Evolutionary conservation across 164 flowering plant genomes (phyloP).

Genomic region (Protea cynaroides): DNA sequence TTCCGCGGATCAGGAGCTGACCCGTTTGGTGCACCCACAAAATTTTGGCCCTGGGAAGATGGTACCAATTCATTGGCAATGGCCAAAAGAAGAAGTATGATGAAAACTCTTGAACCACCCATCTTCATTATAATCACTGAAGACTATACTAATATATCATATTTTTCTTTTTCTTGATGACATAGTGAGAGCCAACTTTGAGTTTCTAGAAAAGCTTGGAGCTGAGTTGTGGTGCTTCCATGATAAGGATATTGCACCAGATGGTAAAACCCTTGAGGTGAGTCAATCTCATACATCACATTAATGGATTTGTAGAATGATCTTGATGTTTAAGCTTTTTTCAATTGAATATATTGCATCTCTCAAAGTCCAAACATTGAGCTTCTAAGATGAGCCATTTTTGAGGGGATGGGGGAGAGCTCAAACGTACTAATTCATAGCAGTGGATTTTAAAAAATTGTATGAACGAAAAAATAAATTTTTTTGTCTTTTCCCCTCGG

Average conservation of each 20-base stretch:
- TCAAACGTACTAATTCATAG: no score
- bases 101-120: not conserved
- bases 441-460: no score
- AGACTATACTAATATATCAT: not conserved
- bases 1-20: conserved; percentile 94
- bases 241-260: conserved; percentile 97
- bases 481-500: not conserved
- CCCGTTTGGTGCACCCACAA: conserved; percentile 89
- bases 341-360: no score
- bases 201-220: conserved; percentile 85
- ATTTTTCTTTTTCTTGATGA: conserved; percentile 6
- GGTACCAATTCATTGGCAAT: conserved; percentile 92
- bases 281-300: conserved; percentile 5
- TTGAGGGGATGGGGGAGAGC: no score
- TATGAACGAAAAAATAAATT: no score
- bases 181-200: conserved; percentile 97
- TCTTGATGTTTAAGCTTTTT: no score
- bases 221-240: conserved; percentile 97
- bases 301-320: not conserved
- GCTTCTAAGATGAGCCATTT: no score
- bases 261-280: conserved; percentile 76
- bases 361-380: no score
- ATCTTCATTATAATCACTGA: not conserved
- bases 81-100: conserved; percentile 96
- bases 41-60: conserved; percentile 99